Evolutionary conservation across 768 basidiomycete species (phyloP), one percentile per base, ranked within the genome.

Genomic region (Pholiota microspora): DNA sequence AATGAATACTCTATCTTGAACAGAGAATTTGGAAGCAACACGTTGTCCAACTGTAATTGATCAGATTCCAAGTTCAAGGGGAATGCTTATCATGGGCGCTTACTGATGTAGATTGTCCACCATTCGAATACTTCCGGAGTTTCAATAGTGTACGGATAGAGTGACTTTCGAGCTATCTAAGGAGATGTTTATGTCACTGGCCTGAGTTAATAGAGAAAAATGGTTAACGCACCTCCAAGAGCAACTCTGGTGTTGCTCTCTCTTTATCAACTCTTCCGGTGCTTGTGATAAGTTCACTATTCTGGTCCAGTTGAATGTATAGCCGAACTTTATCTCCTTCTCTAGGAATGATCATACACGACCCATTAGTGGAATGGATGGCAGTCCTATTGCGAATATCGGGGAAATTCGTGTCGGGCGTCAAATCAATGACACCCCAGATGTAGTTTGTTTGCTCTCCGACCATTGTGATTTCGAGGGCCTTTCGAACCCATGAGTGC

Each of bases 401-500:
- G 0, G 90, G 90, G 56, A 91, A 89, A 63, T 90, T 73, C 1
- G 88, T 89, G n/a, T 84, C 77, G 0, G 85, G 85, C 23, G 81
- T 62, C 47, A 82, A 73, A 67, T 92, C 92, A 16, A 92, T 69
- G 2, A 93, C 91, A 2, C 92, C 92, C 92, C 92, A 94, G 16
- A 92, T 77, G 54, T 80, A 86, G 50, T 92, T 85, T 70, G 74
- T 77, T 56, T 89, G 85, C 65, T 92, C 88, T 5, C 91, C 91
- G 55, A 90, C 82, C 88, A 92, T 87, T 3, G 70, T 63, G 48
- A 92, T 85, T 7, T 76, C 74, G 7, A 89, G 71, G 0, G 69
- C 53, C 55, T 88, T 89, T 23, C 91, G 80, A 21, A 92, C 87
- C 88, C 89, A 92, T 9, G 88, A 91, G 69, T 91, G 89, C 0